These are phyloP conservation scores for Gymnopilus dilepis DNA, from an alignment of 768 basidiomycete species.

Conservation along the genomic window DNA sequence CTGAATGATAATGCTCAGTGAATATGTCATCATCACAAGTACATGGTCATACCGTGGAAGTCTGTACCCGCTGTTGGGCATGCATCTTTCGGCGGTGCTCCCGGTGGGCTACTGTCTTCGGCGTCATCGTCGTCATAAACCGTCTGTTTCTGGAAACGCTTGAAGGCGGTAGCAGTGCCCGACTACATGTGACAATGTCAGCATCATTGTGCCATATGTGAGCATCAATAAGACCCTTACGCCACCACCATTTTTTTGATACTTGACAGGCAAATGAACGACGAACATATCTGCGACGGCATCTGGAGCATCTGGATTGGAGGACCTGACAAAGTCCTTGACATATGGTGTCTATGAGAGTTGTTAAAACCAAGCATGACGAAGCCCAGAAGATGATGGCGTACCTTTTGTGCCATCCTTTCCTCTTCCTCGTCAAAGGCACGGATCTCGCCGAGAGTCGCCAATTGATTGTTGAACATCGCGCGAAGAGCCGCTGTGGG, in stretches of 20 bases:
- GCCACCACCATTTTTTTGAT: not conserved
- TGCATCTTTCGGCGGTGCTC: not conserved
- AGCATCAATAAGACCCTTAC: no score
- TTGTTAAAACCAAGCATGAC: not conserved
- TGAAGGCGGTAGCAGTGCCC: not conserved
- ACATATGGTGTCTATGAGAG: not conserved
- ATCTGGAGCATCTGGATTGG: not conserved
- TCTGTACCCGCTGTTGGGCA: not conserved
- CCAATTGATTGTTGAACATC: not conserved
- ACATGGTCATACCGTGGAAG: not conserved
- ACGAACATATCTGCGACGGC: not conserved
- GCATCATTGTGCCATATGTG: no score
- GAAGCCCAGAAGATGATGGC: no score
- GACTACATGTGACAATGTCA: no score
- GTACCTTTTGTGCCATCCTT: not conserved
- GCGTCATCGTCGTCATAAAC: not conserved
- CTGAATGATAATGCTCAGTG: not conserved
- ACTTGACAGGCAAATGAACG: not conserved
- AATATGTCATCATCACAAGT: not conserved
- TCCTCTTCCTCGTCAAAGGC: not conserved
- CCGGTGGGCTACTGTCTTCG: not conserved
- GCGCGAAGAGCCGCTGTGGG: not conserved
- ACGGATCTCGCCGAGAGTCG: not conserved
- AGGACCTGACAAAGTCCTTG: not conserved
- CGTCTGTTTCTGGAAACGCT: not conserved